Percentiles rank a stretch among this genome's conserved stretches.
Conservation (phyloP, 331 rosid genomes). For the Rosa hybrid region DNA sequence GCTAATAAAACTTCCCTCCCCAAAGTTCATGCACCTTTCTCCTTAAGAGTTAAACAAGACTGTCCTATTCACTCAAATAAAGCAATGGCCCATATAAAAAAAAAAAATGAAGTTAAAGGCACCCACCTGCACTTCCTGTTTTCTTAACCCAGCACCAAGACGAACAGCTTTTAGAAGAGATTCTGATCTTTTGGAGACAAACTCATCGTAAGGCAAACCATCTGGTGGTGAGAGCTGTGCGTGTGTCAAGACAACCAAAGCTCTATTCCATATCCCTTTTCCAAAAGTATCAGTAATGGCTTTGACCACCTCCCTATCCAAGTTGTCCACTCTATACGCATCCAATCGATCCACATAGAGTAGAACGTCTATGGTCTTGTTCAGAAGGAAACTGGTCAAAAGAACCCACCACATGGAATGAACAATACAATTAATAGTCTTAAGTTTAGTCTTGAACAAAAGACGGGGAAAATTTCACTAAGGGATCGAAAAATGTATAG, state of each 20-base stretch:
- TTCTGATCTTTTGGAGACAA: conserved; percentile 76
- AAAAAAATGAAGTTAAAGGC: background rate
- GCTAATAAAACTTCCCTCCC: background rate
- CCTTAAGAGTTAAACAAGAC: background rate
- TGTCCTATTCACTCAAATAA: background rate
- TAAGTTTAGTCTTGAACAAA: background rate
- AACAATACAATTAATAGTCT: conserved; percentile 2
- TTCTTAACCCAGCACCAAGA: conserved; percentile 65
- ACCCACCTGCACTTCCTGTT: conserved; percentile 52
- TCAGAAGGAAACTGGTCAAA: conserved; percentile 72
- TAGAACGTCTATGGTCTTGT: conserved; percentile 92
- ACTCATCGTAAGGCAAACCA: conserved; percentile 83
- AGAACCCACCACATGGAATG: conserved; percentile 2
- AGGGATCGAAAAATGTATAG: background rate
- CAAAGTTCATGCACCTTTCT: background rate
- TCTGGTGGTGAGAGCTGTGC: conserved; percentile 95
- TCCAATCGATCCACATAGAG: conserved; percentile 95
- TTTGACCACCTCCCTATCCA: conserved; percentile 80
- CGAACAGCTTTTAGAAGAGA: conserved; percentile 67
- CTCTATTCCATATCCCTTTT: conserved; percentile 86
- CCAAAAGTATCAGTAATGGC: conserved; percentile 86
- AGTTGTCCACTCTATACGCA: conserved; percentile 85
- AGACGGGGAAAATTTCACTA: background rate
- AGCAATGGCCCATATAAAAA: too few relatives aligned
- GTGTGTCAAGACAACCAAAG: conserved; percentile 82